phyloP scores from a whole-genome alignment of 306 rosid genomes.

The Cucumis cinereus region DNA sequence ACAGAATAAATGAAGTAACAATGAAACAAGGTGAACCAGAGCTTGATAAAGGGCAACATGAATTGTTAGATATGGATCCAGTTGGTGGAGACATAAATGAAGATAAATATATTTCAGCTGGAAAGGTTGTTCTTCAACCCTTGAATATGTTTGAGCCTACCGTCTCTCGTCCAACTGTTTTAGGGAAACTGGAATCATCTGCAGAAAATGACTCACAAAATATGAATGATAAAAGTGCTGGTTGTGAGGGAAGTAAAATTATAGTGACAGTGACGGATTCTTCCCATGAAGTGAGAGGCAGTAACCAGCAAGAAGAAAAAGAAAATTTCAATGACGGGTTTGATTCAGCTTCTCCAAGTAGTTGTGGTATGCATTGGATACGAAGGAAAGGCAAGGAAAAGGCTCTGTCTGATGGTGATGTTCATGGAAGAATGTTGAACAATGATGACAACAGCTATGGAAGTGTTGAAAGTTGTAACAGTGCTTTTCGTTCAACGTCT shows the following conservation, averaged over 20 bases:
- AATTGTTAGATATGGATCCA: constrained; percentile 19
- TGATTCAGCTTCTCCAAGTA: constrained; percentile 31
- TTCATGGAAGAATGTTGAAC: constrained; percentile 24
- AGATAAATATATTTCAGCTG: constrained; percentile 16
- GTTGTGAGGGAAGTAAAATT: constrained; percentile 15
- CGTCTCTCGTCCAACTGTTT: constrained; percentile 4
- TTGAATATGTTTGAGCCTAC: constrained; percentile 6
- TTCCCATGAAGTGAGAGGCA: constrained; percentile 10
- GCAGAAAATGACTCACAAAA: constrained; percentile 42
- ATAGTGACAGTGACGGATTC: constrained; percentile 17
- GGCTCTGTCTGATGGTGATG: constrained; percentile 31
- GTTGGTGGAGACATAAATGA: constrained; percentile 15
- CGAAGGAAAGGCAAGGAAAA: constrained; percentile 48
- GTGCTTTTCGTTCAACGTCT: constrained; percentile 23
- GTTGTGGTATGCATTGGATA: constrained; percentile 20
- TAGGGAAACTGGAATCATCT: constrained; percentile 32
- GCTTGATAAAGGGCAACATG: constrained; percentile 15
- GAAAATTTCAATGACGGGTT: constrained; percentile 8
- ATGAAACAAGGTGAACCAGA: constrained; percentile 20
- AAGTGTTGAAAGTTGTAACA: constrained; percentile 52
- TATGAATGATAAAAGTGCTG: constrained; percentile 15
- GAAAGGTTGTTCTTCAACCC: constrained; percentile 12
- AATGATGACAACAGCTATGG: constrained; percentile 33
- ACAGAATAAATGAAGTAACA: constrained; percentile 13
- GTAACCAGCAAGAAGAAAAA: constrained; percentile 18